Evolutionary conservation across 345 rosid genomes (phyloP).

Genomic region (Cochlearia excelsa): DNA sequence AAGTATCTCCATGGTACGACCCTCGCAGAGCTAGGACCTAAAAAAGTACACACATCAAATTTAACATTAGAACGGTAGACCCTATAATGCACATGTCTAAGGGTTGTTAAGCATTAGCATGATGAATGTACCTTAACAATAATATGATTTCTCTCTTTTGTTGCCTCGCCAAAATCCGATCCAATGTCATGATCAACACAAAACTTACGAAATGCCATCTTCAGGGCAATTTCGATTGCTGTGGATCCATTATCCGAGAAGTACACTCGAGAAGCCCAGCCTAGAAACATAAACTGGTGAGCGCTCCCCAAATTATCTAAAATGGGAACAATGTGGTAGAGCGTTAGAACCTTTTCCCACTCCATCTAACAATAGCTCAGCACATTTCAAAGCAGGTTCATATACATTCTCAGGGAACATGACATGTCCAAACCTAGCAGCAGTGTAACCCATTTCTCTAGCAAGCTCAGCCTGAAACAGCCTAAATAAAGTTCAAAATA

Average conservation of each 20-base stretch:
- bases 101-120: constrained; percentile 13
- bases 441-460: constrained; percentile 94
- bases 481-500: constrained; percentile 63
- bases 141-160: constrained; percentile 36
- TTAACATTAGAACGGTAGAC: not conserved
- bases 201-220: constrained; percentile 95
- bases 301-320: not conserved
- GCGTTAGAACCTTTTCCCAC: constrained; percentile 72
- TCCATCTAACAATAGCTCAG: constrained; percentile 84
- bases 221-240: constrained; percentile 88
- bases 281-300: constrained; percentile 42
- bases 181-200: constrained; percentile 54
- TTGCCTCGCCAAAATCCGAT: constrained; percentile 27
- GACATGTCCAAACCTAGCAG: constrained; percentile 94
- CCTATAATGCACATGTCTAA: not conserved
- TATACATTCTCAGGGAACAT: constrained; percentile 99
- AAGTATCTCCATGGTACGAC: constrained; percentile 96
- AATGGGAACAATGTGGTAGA: constrained; percentile 12
- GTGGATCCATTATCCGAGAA: constrained; percentile 97
- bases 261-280: constrained; percentile 90
- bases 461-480: constrained; percentile 96
- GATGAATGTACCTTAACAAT: constrained; percentile 54
- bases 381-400: constrained; percentile 89
- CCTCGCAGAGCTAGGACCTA: constrained; percentile 91
- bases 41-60: constrained; percentile 22